Evolutionary conservation across 2,329 filamentous ascomycete genomes (phyloP), one percentile per base, ranked within the genome.

Genomic region (Ambrosiella cleistominuta): DNA sequence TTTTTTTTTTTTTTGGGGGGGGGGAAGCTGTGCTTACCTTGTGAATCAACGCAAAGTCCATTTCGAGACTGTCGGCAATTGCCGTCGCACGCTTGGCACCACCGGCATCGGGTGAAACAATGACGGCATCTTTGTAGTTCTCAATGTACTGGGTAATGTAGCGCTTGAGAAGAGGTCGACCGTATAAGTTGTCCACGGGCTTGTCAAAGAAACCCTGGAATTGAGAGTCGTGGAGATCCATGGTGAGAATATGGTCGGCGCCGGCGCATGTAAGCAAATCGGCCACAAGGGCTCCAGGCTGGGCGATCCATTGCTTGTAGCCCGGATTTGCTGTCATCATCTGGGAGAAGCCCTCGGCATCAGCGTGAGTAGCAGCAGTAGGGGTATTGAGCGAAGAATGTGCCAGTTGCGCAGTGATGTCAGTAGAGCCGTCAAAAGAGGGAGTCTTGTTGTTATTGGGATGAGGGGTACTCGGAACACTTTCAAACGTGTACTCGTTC

Each of bases 181-280:
- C 91, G 72, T 97, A 97, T 15, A 98, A 77, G 69, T 98, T 98
- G 73, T 98, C 93, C 59, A 98, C 93, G 1, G 93, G 93, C 60
- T 97, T 95, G 67, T 98, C 91, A 68, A 98, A 97, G 76, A 96
- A 98, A 57, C 93, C 93, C 71, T 94, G 87, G 62, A 94, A 94
- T 75, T 96, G 90, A 61, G 84, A 89, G 60, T 89, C 90, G 68
- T 96, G 90, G 60, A 96, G 78, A 67, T 96, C 90, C 88, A 96
- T 95, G 15, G 90, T 96, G 64, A 96, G 95, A 65, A 95, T 71
- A 70, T 97, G 93, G 69, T 98, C 91, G 51, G 93, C 89, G 63
- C 93, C 93, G 62, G 93, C 91, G 71, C 90, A 96, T 45, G 89
- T 96, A 63, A 98, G 76, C 50, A 98, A 80, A 68, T 97, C 90